A percentile compares a stretch with the other conserved stretches of the same genome.
Evolutionary conservation across 176 grass and related monocot species (phyloP).

Genomic region (Triticum dicoccoides): DNA sequence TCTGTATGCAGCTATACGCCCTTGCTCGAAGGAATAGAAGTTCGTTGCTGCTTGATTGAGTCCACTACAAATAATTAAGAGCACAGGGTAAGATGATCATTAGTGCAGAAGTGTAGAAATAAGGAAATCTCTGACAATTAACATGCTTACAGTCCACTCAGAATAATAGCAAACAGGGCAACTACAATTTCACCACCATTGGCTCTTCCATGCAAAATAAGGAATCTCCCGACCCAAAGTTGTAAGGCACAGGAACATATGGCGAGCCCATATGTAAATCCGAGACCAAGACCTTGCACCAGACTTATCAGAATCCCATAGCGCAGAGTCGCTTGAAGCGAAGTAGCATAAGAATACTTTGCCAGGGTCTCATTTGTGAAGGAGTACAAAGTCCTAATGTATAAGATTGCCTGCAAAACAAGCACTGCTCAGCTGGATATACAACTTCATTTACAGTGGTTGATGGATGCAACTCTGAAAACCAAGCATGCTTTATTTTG

Average conservation of each 20-base stretch:
- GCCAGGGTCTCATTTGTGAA: slow-evolving; percentile 97
- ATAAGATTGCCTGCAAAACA: slow-evolving; percentile 80
- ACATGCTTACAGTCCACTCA: slow-evolving; percentile 90
- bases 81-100: slow-evolving; percentile 20
- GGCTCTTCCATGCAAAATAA: slow-evolving; percentile 78
- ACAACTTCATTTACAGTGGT: not conserved
- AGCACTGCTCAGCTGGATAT: not conserved
- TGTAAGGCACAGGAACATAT: slow-evolving; percentile 99
- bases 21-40: slow-evolving; percentile 99
- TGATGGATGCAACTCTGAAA: not conserved
- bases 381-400: slow-evolving; percentile 86
- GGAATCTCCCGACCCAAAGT: slow-evolving; percentile 89
- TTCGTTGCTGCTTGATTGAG: slow-evolving; percentile 98
- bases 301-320: slow-evolving; percentile 97
- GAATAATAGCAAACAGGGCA: slow-evolving; percentile 82
- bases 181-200: slow-evolving; percentile 91
- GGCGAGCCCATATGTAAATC: slow-evolving; percentile 98
- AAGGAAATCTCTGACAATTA: slow-evolving; percentile 2
- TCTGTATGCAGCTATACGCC: slow-evolving; percentile 92
- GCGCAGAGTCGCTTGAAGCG: slow-evolving; percentile 93
- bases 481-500: not conserved
- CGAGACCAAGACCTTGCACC: slow-evolving; percentile 97
- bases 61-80: slow-evolving; percentile 58
- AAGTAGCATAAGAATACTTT: slow-evolving; percentile 98
- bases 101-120: slow-evolving; percentile 15